Percentiles rank a stretch among this genome's conserved stretches.
These are phyloP conservation scores for Gentiana dahurica DNA, from an alignment of 257 asterid species.

Conservation along the genomic window DNA sequence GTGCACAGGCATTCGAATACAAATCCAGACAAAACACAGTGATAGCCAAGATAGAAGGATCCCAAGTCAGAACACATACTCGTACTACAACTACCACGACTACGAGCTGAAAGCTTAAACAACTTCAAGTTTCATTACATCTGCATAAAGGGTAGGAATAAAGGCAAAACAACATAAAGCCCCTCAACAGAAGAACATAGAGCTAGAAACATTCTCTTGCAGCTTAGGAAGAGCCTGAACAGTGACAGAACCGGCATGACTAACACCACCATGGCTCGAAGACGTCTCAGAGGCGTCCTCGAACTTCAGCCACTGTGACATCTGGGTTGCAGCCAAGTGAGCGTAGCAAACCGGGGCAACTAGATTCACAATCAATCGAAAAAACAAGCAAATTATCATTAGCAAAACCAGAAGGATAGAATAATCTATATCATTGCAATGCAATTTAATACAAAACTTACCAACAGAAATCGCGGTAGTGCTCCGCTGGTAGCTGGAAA, in stretches of 20 bases:
- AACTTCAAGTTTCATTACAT: too few relatives aligned
- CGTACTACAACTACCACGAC: too few relatives aligned
- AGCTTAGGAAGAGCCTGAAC: conserved; percentile 70
- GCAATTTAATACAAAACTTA: conserved; percentile 12
- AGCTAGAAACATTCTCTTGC: conserved; percentile 52
- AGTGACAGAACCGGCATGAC: conserved; percentile 46
- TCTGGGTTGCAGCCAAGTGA: conserved; percentile 86
- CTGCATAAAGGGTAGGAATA: too few relatives aligned
- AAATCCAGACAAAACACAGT: too few relatives aligned
- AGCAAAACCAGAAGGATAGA: too few relatives aligned
- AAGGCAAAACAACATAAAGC: too few relatives aligned
- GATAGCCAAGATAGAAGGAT: too few relatives aligned
- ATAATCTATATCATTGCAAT: too few relatives aligned
- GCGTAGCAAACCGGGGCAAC: conserved; percentile 95
- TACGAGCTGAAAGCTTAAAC: too few relatives aligned
- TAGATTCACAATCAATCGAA: background rate
- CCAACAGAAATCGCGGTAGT: conserved; percentile 94
- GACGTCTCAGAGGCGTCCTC: conserved; percentile 86
- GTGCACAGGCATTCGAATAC: too few relatives aligned
- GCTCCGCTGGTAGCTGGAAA: conserved; percentile 82
- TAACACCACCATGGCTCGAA: conserved; percentile 53
- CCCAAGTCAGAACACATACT: too few relatives aligned
- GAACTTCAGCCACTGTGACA: conserved; percentile 88
- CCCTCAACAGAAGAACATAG: conserved; percentile 71
- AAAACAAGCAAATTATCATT: background rate